Evolutionary conservation across 306 rosid species (phyloP), one percentile per base, ranked within the genome.

Genomic region (Mucuna pruriens): DNA sequence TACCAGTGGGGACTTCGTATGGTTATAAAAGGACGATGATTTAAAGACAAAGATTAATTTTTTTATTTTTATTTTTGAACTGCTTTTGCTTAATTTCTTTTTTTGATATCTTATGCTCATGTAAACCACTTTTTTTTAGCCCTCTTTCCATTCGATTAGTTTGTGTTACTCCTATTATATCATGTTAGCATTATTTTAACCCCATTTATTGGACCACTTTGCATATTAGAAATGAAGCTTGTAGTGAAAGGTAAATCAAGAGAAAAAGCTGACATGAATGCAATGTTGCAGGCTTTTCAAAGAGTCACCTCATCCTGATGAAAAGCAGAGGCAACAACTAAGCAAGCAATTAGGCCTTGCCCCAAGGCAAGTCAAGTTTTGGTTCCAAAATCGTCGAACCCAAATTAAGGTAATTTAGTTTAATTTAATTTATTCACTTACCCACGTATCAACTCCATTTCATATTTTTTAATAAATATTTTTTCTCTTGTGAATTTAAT

Each of bases 381-480:
- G 99, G 99, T 96, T 96, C 81, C 99, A 96, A 83, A 96, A 96
- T 83, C 97, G 99, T 79, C 90, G 99, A 75, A 96, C 99, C 82
- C 99, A 96, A 85, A 93, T 96, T 84, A 96, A 96, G 95, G 99
- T 92, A 76, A 7, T 12, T 64, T 60, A n/a, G 9, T 74, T 58
- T 62, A 16, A 29, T 29, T 29, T 40, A 36, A 23, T 61, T 51
- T 13, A 13, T 54, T 38, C 76, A 36, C 36, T 64, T 48, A 31
- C 62, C 13, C 5, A 5, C 45, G 0, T 9, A 16, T 29, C 16
- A 23, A 11, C 34, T 17, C 15, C 20, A 58, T 3, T 69, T 57
- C 26, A 17, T 8, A n/a, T 64, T 23, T 8, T 25, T 75, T 57
- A 1, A 2, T 4, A 20, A 34, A 4, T 25, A 40, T 9, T 25